Conservation (phyloP, 805 yeast species). For the Monosporozyma unispora region DNA sequence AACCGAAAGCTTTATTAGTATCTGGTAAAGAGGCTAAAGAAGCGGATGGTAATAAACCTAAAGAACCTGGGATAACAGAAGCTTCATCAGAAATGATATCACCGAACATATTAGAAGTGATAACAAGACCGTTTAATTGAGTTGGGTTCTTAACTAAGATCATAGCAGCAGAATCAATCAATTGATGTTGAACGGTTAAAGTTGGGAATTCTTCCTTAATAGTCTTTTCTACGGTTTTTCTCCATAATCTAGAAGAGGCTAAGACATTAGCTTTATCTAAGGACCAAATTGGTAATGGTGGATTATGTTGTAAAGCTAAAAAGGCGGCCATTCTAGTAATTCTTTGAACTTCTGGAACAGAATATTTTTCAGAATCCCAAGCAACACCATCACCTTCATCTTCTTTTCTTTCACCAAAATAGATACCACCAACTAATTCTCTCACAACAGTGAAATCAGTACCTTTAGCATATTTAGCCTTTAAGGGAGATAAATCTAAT, state of each 20-base stretch:
- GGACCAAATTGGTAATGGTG: constrained; percentile 94
- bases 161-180: constrained; percentile 99
- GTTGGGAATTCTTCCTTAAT: constrained; percentile 86
- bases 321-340: constrained; percentile 98
- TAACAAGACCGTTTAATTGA: constrained; percentile 81
- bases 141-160: constrained; percentile 88
- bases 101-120: constrained; percentile 96
- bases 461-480: constrained; percentile 75
- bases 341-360: constrained; percentile 87
- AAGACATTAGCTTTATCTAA: constrained; percentile 95
- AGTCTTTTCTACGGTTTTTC: constrained; percentile 82
- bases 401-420: constrained; percentile 92
- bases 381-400: constrained; percentile 84
- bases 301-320: constrained; percentile 84
- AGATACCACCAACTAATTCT: constrained; percentile 96
- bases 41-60: constrained; percentile 90
- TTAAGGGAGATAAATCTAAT: constrained; percentile 80
- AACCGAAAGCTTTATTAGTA: constrained; percentile 85
- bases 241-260: constrained; percentile 94
- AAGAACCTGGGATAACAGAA: constrained; percentile 93
- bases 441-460: constrained; percentile 90
- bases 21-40: constrained; percentile 96
- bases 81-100: constrained; percentile 98
- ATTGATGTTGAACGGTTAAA: constrained; percentile 79
- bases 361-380: constrained; percentile 86